Evolutionary conservation across 257 asterid genomes (phyloP).

Genomic region (Jaltomata sinuosa): DNA sequence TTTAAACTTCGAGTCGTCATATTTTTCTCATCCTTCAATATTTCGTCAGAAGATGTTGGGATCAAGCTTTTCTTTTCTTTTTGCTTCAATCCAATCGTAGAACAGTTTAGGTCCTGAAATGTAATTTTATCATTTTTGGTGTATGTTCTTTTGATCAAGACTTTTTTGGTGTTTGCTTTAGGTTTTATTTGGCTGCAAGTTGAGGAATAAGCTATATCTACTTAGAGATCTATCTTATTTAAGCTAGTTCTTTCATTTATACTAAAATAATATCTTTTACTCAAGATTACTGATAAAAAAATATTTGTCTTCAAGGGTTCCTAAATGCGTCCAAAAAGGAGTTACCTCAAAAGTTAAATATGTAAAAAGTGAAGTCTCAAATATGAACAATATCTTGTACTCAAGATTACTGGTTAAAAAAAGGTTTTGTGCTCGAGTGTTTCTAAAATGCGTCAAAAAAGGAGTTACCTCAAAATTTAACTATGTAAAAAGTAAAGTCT

Average conservation of each 20-base stretch:
- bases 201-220: neutral
- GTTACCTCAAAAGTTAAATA: neutral
- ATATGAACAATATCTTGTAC: neutral
- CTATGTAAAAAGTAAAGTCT: neutral
- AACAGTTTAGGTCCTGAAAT: neutral
- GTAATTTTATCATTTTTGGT: neutral
- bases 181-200: neutral
- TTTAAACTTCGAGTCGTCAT: neutral
- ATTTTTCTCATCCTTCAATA: neutral
- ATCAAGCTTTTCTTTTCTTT: neutral
- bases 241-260: neutral
- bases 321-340: neutral
- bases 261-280: neutral
- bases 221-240: neutral
- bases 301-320: neutral
- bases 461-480: neutral
- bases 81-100: neutral
- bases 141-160: neutral
- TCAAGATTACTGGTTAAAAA: neutral
- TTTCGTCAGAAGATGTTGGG: neutral
- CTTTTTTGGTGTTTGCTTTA: neutral
- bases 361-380: neutral
- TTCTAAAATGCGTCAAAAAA: neutral
- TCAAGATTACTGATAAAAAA: neutral
- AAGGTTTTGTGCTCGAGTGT: neutral